Conservation (phyloP, 345 rosid species). For the Anastatica hierochuntica region DNA sequence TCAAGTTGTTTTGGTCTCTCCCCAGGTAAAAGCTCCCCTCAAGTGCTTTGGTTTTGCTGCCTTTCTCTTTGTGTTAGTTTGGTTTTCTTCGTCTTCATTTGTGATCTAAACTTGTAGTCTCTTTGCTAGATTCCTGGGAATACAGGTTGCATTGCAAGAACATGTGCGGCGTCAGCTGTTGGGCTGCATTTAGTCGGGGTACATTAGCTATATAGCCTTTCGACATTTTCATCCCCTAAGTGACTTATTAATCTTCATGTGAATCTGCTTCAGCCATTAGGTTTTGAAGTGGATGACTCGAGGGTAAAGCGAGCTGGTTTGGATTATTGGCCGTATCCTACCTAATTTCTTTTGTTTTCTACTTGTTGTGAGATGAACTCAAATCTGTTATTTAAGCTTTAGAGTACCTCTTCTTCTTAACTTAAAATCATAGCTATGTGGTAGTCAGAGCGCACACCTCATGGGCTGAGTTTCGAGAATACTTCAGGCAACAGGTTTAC, state of each 20-base stretch:
- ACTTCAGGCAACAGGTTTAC: conserved; percentile 76
- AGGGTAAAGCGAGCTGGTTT: conserved; percentile 92
- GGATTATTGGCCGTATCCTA: conserved; percentile 98
- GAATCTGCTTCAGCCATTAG: conserved; percentile 58
- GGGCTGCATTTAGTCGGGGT: conserved; percentile 88
- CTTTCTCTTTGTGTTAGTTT: too few relatives aligned
- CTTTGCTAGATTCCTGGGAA: conserved; percentile 86
- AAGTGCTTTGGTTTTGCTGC: too few relatives aligned
- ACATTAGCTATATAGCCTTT: too few relatives aligned
- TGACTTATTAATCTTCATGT: conserved; percentile 10
- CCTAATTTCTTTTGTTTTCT: background rate
- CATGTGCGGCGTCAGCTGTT: conserved; percentile 86
- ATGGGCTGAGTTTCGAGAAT: conserved; percentile 69
- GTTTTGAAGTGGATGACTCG: conserved; percentile 77
- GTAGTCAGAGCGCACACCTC: conserved; percentile 73
- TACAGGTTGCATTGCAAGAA: conserved; percentile 95
- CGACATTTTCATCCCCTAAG: background rate
- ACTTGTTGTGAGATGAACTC: too few relatives aligned
- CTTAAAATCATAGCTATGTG: conserved; percentile 50
- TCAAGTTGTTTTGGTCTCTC: conserved; percentile 90
- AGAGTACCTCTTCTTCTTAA: conserved; percentile 18
- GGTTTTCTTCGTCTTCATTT: background rate
- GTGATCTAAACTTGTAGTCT: background rate
- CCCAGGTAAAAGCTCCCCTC: conserved; percentile 41
- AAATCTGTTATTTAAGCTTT: too few relatives aligned